Percentiles rank a stretch among this genome's conserved stretches.
These are phyloP conservation scores for Microcos paniculata DNA, from an alignment of 345 rosid genomes.

Conservation along the genomic window DNA sequence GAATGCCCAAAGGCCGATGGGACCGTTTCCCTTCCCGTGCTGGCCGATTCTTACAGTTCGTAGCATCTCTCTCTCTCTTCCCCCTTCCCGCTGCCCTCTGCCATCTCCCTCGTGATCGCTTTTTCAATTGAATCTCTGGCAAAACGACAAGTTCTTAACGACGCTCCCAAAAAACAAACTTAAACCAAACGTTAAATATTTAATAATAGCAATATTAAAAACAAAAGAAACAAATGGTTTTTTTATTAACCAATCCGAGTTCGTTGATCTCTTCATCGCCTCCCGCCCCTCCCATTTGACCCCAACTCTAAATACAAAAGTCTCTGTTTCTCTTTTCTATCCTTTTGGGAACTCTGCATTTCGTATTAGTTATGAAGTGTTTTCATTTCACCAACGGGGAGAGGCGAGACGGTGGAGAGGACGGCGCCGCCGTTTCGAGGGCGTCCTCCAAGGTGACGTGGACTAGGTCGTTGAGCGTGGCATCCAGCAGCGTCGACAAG, in stretches of 20 bases:
- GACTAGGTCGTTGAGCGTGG: constrained; percentile 93
- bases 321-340: neutral
- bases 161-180: neutral
- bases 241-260: neutral
- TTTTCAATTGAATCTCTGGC: neutral
- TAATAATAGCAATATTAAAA: neutral
- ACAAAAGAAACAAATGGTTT: neutral
- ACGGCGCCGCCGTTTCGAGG: constrained; percentile 41
- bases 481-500: constrained; percentile 70
- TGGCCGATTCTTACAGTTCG: neutral
- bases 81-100: neutral
- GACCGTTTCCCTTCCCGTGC: neutral
- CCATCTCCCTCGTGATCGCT: constrained; percentile 4
- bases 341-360: neutral
- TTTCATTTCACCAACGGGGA: constrained; percentile 89
- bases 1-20: neutral
- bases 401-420: constrained; percentile 40
- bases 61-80: no score
- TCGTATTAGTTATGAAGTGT: constrained; percentile 60
- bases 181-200: neutral
- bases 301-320: neutral
- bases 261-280: constrained; percentile 4
- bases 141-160: neutral
- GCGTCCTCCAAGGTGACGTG: constrained; percentile 65
- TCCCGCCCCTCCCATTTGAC: constrained; percentile 6